phyloP scores from a whole-genome alignment of 257 asterid species.

The Przewalskia tangutica region DNA sequence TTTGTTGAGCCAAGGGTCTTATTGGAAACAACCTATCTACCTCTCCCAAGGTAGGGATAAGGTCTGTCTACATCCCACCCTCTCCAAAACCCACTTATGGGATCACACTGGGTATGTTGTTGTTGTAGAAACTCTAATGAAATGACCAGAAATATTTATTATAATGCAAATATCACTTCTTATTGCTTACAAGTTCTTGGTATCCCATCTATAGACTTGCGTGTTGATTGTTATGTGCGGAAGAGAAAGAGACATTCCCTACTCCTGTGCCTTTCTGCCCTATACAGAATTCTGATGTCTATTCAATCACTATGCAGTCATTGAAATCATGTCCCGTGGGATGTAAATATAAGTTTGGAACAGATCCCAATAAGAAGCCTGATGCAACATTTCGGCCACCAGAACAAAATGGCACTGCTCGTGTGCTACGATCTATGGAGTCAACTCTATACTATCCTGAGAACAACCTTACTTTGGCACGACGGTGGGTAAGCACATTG shows the following conservation, averaged over 20 bases:
- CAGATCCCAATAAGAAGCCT: constrained; percentile 24
- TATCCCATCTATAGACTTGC: not conserved
- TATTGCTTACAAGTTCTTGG: not conserved
- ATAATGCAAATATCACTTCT: not conserved
- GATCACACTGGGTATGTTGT: too few relatives aligned
- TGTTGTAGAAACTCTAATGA: not conserved
- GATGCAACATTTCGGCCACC: constrained; percentile 73
- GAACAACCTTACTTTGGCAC: constrained; percentile 58
- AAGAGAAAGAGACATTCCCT: not conserved
- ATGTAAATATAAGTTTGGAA: constrained; percentile 63
- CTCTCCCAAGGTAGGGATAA: too few relatives aligned
- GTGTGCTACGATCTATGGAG: constrained; percentile 90
- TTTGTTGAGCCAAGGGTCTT: too few relatives aligned
- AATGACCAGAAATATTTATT: not conserved
- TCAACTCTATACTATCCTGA: constrained; percentile 68
- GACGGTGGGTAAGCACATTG: constrained; percentile 95
- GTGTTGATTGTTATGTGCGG: not conserved
- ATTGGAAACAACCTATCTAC: too few relatives aligned
- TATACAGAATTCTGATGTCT: not conserved
- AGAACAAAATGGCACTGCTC: constrained; percentile 30
- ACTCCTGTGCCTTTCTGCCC: not conserved
- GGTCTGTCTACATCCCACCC: too few relatives aligned
- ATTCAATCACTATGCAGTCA: constrained; percentile 32
- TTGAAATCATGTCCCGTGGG: constrained; percentile 68
- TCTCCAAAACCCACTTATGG: too few relatives aligned